phyloP scores from a whole-genome alignment of 495 filamentous ascomycete genomes.

The Tuber aestivum region DNA sequence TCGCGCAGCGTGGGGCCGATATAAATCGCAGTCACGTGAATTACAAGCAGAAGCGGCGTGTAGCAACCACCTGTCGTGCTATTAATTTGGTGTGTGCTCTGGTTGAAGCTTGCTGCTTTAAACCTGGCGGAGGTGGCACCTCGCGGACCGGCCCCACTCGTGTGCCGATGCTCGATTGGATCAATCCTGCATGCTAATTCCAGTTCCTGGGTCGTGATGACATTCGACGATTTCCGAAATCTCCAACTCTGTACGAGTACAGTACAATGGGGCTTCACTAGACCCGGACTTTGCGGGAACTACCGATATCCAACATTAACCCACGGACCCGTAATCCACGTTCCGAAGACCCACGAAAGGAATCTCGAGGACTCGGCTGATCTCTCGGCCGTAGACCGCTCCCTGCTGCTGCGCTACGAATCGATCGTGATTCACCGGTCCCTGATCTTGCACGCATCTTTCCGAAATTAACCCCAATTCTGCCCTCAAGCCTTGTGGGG shows the following conservation, averaged over 20 bases:
- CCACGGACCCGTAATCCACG: background rate
- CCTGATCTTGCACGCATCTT: background rate
- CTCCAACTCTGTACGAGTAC: background rate
- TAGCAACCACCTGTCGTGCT: background rate
- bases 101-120: background rate
- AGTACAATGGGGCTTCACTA: background rate
- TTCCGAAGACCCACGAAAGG: background rate
- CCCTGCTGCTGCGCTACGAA: background rate
- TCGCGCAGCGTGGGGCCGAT: background rate
- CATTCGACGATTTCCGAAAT: background rate
- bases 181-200: background rate
- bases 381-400: background rate
- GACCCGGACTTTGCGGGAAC: background rate
- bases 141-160: background rate
- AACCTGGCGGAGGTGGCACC: background rate
- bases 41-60: background rate
- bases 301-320: background rate
- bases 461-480: background rate
- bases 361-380: background rate
- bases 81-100: background rate
- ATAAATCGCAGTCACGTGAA: background rate
- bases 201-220: background rate
- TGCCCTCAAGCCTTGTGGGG: background rate
- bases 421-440: background rate
- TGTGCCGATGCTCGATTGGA: background rate